Base-by-base conservation (phyloP, 2,329 filamentous ascomycete genomes). In the Fusarium hostae region DNA sequence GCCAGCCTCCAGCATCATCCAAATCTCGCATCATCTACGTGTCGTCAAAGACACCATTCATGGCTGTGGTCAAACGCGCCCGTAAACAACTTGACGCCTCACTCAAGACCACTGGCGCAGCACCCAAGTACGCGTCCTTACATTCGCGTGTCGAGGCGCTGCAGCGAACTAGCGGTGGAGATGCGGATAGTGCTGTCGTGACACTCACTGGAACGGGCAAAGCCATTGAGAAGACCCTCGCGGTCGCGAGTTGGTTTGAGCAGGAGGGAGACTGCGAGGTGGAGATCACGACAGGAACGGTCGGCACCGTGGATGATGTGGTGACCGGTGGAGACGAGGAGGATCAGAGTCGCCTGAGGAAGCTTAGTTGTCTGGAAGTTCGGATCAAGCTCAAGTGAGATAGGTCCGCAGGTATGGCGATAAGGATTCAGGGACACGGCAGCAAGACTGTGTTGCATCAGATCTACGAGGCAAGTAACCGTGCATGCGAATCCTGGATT, bases 291-390 rank as follows among this genome's bases (percentile, higher is more conserved):
- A 93, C 91, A 48, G 86, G 87, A 62, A 92, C 86, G 55, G 83
- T 92, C 20, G 84, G 84, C n/a, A 87, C 89, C 5, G 84, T 94
- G 47, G 92, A 94, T 76, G 91, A 94, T 78, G 82, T 94, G 34
- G 82, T 89, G 18, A 76, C 77, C 18, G 51, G 63, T 2, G 81
- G 81, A 24, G 82, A 79, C 2, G 83, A 79, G 11, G 82, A 81
- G 52, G 79, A 81, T 37, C 79, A 81, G 57, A 84, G 78, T 30
- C 78, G 87, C 22, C 75, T 85, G 20, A 81, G 87, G 68, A 85
- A 83, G 78, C 71, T 89, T 60, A 89, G 86, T 70, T 85, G 82
- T 39, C 75, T 89, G 37, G 86, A 88, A 76, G 83, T 86, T 13
- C 81, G 79, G 10, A 82, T 89, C 43, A 79, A 79, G 59, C 78